These are phyloP conservation scores for Russula vinacea DNA, from an alignment of 768 basidiomycete species.

Conservation along the genomic window DNA sequence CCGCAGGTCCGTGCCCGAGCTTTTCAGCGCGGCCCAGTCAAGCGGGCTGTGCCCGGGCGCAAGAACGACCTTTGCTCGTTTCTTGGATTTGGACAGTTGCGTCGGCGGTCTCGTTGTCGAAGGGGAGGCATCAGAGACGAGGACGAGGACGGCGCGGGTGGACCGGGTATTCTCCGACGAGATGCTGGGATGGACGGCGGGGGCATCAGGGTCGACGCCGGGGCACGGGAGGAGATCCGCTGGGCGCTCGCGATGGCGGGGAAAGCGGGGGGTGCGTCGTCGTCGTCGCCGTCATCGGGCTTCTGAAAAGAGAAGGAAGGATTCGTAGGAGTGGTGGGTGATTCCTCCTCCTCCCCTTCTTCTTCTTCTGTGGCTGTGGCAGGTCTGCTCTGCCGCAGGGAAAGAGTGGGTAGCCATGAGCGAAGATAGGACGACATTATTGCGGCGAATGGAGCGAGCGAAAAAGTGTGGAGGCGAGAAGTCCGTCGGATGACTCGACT, in stretches of 20 bases:
- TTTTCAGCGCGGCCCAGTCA: slow-evolving; percentile 90
- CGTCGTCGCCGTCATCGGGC: slow-evolving; percentile 38
- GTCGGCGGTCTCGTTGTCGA: slow-evolving; percentile 58
- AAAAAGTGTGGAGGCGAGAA: not conserved
- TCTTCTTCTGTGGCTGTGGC: too few relatives aligned
- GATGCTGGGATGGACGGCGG: slow-evolving; percentile 40
- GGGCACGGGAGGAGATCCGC: slow-evolving; percentile 39
- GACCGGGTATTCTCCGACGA: slow-evolving; percentile 32
- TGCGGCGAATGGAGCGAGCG: too few relatives aligned
- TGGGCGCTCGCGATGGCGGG: slow-evolving; percentile 72
- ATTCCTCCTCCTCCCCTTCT: slow-evolving; percentile 35
- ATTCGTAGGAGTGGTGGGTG: slow-evolving; percentile 43
- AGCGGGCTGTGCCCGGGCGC: slow-evolving; percentile 88
- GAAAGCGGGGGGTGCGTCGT: slow-evolving; percentile 66
- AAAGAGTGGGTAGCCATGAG: slow-evolving; percentile 25
- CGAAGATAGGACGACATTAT: slow-evolving; percentile 29
- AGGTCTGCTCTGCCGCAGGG: slow-evolving; percentile 20
- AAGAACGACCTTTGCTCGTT: slow-evolving; percentile 77
- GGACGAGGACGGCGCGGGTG: slow-evolving; percentile 39
- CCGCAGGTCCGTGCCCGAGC: slow-evolving; percentile 73
- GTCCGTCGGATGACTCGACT: slow-evolving; percentile 5
- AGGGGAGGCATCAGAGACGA: slow-evolving; percentile 50
- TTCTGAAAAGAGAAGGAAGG: slow-evolving; percentile 40
- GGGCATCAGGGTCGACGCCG: slow-evolving; percentile 33
- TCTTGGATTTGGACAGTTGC: slow-evolving; percentile 48